Base-by-base conservation (phyloP, 1,139 yeast genomes). In the Waltiozyma sp. region DNA sequence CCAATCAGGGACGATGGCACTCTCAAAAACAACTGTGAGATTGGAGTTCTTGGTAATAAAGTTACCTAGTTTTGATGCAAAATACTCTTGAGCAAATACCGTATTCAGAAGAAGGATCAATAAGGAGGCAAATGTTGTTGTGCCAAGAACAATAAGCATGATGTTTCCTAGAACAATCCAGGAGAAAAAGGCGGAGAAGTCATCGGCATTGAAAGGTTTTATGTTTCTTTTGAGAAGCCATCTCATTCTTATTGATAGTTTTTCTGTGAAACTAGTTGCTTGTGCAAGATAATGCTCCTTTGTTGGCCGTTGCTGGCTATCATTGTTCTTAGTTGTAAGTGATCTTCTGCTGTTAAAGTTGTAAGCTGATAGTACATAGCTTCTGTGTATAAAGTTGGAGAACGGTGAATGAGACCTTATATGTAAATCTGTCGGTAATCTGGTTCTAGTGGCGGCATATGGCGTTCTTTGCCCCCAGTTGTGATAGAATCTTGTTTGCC, bases 1-100 rank as follows among this genome's bases (percentile, higher is more conserved):
- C 96, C 96, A 89, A 43, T 88, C 88, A 0, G 97, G 97, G 4
- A 88, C 95, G 46, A 89, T 85, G 2, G 98, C 98, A 57, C 77
- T 82, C 58, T 91, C 98, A 58, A 91, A 91, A 1, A 87, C 80
- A 13, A 91, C 96, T 0, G 84, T 79, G 52, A 89, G 64, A n/a
- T 88, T 86, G 2, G 94, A 79, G 55, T 88, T 91, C 50, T 75
- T 75, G 14, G 98, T 89, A 46, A 91, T 73, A 44, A 85, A 66
- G 55, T 84, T 85, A 10, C 97, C 97, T 36, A 88, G 69, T 51
- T 75, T 72, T 41, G 82, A 68, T 1, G 96, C 97, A 38, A 89
- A 81, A 47, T 79, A 75, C 57, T 89, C 96, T 57, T 89, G 95
- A 1, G 95, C 95, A 57, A 85, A 77, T 10, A 88, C 89, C 0